phyloP scores from a whole-genome alignment of 768 basidiomycete genomes.

The Kwoniella sp. region DNA sequence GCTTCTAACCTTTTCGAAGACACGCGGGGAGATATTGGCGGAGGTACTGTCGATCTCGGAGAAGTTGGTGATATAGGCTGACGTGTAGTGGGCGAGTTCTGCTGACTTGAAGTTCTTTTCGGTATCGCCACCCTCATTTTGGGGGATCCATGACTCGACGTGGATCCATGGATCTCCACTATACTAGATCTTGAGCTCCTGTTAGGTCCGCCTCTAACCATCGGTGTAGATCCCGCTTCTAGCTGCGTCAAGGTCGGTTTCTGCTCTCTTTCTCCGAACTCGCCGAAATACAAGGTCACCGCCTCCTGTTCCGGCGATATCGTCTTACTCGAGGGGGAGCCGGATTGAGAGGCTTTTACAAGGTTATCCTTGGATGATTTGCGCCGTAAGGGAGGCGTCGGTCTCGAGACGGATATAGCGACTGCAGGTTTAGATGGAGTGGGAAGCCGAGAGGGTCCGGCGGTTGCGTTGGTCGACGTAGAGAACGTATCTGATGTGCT shows the following conservation, averaged over 20 bases:
- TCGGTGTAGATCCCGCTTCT: slow-evolving; percentile 4
- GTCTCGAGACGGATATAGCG: slow-evolving; percentile 11
- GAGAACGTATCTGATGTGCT: slow-evolving; percentile 16
- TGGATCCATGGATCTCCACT: background rate
- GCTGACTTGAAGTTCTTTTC: slow-evolving; percentile 11
- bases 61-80: background rate
- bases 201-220: slow-evolving; percentile 8
- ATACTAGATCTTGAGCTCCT: slow-evolving; percentile 8
- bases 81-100: slow-evolving; percentile 7
- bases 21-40: slow-evolving; percentile 14
- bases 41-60: slow-evolving; percentile 3
- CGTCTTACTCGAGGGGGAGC: background rate
- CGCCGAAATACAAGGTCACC: slow-evolving; percentile 6
- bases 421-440: slow-evolving; percentile 3
- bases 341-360: slow-evolving; percentile 10
- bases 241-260: slow-evolving; percentile 4
- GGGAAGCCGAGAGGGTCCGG: slow-evolving; percentile 20
- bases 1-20: background rate
- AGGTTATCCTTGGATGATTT: slow-evolving; percentile 19
- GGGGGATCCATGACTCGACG: slow-evolving; percentile 6
- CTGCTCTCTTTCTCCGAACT: slow-evolving; percentile 16
- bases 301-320: background rate
- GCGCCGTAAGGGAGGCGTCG: slow-evolving; percentile 13
- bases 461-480: background rate
- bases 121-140: slow-evolving; percentile 9